A percentile compares a stretch with the other conserved stretches of the same genome.
phyloP scores from a whole-genome alignment of 257 asterid species.

The Solanum commersonii region DNA sequence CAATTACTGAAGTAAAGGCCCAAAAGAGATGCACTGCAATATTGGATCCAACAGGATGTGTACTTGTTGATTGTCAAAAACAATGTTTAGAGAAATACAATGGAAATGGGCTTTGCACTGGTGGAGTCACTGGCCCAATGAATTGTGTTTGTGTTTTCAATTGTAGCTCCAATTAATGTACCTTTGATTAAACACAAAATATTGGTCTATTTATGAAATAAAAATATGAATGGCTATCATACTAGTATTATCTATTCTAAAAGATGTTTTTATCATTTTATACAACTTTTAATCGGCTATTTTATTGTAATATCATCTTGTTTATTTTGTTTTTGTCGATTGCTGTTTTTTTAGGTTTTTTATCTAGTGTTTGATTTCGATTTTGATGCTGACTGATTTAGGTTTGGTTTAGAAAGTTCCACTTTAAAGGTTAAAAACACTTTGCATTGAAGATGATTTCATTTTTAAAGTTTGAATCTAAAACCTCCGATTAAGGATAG shows the following conservation, averaged over 20 bases:
- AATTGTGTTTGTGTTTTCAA: constrained; percentile 7
- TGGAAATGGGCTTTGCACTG: constrained; percentile 12
- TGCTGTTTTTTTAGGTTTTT: neutral
- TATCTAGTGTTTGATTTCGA: too few relatives aligned
- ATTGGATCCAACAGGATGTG: constrained; percentile 4
- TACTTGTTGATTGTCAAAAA: constrained; percentile 4
- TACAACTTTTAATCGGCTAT: neutral
- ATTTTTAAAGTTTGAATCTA: neutral
- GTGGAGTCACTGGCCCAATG: neutral
- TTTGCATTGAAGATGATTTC: neutral
- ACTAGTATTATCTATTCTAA: neutral
- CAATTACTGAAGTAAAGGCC: neutral
- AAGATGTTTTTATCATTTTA: neutral
- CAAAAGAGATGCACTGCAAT: neutral
- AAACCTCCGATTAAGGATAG: neutral
- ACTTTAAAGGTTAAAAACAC: neutral
- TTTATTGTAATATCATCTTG: neutral
- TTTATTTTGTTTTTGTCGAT: neutral
- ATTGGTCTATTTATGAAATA: neutral
- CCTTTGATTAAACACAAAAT: neutral
- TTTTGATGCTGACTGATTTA: neutral
- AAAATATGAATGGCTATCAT: neutral
- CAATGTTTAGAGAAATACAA: constrained; percentile 1
- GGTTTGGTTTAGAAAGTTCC: neutral
- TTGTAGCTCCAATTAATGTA: neutral